phyloP scores from a whole-genome alignment of 192 early-diverging fungal genomes.

The Chytriomyces sp. region DNA sequence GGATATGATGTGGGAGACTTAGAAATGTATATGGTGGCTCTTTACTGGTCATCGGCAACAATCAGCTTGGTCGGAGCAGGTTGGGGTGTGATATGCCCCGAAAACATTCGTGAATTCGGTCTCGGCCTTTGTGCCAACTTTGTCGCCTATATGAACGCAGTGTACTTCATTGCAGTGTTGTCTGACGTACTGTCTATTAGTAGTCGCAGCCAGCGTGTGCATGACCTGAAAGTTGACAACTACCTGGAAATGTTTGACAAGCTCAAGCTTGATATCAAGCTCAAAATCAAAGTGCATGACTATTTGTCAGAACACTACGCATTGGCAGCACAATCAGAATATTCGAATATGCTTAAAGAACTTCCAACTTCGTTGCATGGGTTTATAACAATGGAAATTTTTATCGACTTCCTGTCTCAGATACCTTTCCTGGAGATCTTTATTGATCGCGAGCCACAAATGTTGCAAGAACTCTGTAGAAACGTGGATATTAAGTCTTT shows the following conservation, averaged over 20 bases:
- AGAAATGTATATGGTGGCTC: slow-evolving; percentile 43
- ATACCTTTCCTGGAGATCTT: slow-evolving; percentile 54
- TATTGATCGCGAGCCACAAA: slow-evolving; percentile 45
- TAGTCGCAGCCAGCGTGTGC: slow-evolving; percentile 24
- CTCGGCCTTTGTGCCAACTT: slow-evolving; percentile 46
- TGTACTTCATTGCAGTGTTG: slow-evolving; percentile 48
- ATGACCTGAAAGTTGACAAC: slow-evolving; percentile 53
- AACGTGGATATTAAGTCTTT: slow-evolving; percentile 42
- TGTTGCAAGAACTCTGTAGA: slow-evolving; percentile 55
- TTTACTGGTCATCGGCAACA: slow-evolving; percentile 47
- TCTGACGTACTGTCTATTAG: slow-evolving; percentile 40
- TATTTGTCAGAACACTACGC: slow-evolving; percentile 51
- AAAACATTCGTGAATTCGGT: slow-evolving; percentile 38
- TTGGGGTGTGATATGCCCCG: slow-evolving; percentile 28
- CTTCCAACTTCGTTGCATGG: slow-evolving; percentile 48
- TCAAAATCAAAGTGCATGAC: slow-evolving; percentile 50
- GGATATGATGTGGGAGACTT: not conserved
- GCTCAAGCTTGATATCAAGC: slow-evolving; percentile 44
- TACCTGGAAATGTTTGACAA: slow-evolving; percentile 57
- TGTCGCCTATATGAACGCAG: slow-evolving; percentile 39
- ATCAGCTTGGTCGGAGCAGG: slow-evolving; percentile 42
- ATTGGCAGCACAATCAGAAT: slow-evolving; percentile 33
- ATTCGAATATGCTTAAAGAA: slow-evolving; percentile 43
- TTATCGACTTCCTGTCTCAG: slow-evolving; percentile 46
- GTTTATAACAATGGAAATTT: slow-evolving; percentile 56